Conservation (phyloP, 345 rosid genomes). For the Physaria fendleri region DNA sequence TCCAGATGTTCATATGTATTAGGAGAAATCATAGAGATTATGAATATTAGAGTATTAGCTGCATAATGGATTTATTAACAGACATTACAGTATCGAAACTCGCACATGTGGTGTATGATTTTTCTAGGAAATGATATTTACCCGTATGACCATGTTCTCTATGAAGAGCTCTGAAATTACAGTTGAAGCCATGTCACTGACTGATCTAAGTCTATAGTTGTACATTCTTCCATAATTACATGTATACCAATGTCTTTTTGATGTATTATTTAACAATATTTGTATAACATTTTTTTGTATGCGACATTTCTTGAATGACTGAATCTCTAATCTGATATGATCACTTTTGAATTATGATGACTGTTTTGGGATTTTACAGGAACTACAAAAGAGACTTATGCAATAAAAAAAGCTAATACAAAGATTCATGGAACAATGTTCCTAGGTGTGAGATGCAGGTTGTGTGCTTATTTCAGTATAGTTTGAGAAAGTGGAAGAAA, state of each 20-base stretch:
- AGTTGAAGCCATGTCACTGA: not conserved
- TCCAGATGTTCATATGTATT: constrained; percentile 16
- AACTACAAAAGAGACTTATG: too few species aligned
- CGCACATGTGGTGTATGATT: not conserved
- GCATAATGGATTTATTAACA: not conserved
- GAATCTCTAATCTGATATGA: too few species aligned
- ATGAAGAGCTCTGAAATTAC: not conserved
- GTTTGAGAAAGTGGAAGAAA: too few species aligned
- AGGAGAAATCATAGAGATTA: too few species aligned
- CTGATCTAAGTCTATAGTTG: not conserved
- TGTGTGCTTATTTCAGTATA: too few species aligned
- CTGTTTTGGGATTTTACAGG: too few species aligned
- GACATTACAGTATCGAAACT: constrained; percentile 12
- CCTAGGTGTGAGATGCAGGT: too few species aligned
- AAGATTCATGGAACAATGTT: too few species aligned
- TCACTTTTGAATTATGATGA: too few species aligned
- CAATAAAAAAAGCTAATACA: too few species aligned
- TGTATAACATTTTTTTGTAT: constrained; percentile 6
- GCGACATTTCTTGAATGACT: not conserved
- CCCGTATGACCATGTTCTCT: too few species aligned
- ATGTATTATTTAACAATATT: not conserved
- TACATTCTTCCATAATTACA: constrained; percentile 2
- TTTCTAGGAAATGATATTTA: not conserved
- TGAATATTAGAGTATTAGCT: not conserved
- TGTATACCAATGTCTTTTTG: not conserved